A percentile compares a stretch with the other conserved stretches of the same genome.
Evolutionary conservation across 192 early-diverging fungal genomes (phyloP).

Genomic region (Jimgerdemannia lactiflua): DNA sequence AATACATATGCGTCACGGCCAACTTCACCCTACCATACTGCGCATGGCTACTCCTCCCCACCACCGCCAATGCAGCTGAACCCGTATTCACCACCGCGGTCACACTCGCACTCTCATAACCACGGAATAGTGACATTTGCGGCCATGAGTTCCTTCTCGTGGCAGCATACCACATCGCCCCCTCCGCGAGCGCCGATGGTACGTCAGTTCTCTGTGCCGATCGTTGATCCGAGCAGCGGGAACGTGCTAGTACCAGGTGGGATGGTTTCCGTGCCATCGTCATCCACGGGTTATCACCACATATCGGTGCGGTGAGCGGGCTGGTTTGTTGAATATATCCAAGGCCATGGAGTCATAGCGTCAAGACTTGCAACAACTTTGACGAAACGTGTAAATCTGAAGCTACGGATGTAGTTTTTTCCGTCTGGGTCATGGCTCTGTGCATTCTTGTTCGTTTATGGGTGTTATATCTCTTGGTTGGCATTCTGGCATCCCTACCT

Average conservation of each 20-base stretch:
- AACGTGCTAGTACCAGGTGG: not conserved
- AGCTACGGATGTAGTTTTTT: no score
- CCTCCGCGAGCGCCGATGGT: not conserved
- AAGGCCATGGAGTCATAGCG: no score
- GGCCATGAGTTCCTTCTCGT: not conserved
- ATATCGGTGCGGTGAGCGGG: not conserved
- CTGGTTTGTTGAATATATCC: no score
- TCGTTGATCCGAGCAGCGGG: not conserved
- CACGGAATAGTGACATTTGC: not conserved
- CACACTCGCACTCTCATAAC: not conserved
- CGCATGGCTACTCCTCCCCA: not conserved
- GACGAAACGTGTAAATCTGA: no score
- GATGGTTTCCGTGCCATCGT: not conserved
- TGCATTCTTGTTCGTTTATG: no score
- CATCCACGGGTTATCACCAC: not conserved
- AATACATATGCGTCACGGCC: not conserved
- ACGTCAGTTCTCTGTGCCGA: not conserved
- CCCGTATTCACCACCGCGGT: not conserved
- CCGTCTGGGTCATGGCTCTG: no score
- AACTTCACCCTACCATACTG: not conserved
- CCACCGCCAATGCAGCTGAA: not conserved
- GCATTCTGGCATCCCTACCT: no score
- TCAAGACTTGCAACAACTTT: no score
- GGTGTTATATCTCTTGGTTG: no score
- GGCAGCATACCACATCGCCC: not conserved